Conservation (phyloP, 441 rosid species). For the Euphorbia schlechtendalii region DNA sequence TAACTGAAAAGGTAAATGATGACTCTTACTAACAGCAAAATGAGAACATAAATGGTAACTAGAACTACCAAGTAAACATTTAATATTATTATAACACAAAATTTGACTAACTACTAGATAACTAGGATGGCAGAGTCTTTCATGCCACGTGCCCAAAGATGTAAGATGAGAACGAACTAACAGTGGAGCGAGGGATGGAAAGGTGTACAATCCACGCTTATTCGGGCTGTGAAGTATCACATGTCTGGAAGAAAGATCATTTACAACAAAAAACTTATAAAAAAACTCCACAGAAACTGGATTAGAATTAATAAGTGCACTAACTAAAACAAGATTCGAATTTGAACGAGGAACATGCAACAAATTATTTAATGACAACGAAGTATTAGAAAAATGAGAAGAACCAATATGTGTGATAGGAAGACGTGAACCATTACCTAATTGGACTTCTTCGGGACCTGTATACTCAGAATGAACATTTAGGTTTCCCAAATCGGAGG, state of each 20-base stretch:
- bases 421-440: too few relatives aligned
- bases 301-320: background rate
- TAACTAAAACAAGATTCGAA: background rate
- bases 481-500: too few relatives aligned
- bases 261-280: background rate
- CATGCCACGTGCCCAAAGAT: background rate
- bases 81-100: too few relatives aligned
- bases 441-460: too few relatives aligned
- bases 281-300: background rate
- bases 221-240: background rate
- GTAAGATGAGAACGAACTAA: background rate
- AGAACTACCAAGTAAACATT: too few relatives aligned
- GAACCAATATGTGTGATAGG: background rate
- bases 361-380: background rate
- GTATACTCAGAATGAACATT: too few relatives aligned
- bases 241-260: background rate
- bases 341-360: too few relatives aligned
- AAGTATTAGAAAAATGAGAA: background rate
- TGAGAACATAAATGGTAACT: too few relatives aligned
- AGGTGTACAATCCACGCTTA: background rate
- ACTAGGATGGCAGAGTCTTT: too few relatives aligned
- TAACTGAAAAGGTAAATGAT: too few relatives aligned
- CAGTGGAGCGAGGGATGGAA: background rate
- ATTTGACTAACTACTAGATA: too few relatives aligned
- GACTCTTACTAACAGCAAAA: too few relatives aligned